These are phyloP conservation scores for Lentithecium fluviatile DNA, from an alignment of 495 filamentous ascomycete species.

Conservation along the genomic window DNA sequence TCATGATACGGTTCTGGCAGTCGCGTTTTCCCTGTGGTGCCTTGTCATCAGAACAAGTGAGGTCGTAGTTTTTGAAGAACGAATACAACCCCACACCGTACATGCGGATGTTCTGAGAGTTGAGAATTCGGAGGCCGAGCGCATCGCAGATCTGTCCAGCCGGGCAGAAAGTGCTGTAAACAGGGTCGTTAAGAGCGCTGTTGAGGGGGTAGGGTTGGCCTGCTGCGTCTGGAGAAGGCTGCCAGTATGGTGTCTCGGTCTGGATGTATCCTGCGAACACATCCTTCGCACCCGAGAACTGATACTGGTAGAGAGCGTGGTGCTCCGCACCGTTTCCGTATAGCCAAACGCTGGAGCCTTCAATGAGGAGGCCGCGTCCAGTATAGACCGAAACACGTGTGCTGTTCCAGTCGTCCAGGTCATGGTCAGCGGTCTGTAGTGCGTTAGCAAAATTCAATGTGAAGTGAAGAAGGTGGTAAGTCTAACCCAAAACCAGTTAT, in stretches of 20 bases:
- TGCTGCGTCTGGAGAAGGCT: constrained; percentile 61
- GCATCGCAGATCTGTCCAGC: constrained; percentile 65
- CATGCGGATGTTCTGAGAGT: constrained; percentile 36
- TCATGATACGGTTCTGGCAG: constrained; percentile 84
- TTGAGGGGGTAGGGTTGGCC: constrained; percentile 76
- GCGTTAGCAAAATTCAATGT: not conserved
- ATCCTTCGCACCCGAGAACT: constrained; percentile 74
- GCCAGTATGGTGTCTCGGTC: constrained; percentile 70
- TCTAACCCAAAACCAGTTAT: constrained; percentile 87
- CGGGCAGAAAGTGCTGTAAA: constrained; percentile 62
- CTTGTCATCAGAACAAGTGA: constrained; percentile 61
- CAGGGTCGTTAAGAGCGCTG: constrained; percentile 71
- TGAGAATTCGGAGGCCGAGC: constrained; percentile 73
- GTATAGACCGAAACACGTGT: constrained; percentile 90
- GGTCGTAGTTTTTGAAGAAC: constrained; percentile 61
- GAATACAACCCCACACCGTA: constrained; percentile 49
- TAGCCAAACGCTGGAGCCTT: constrained; percentile 58
- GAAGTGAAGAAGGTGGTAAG: not conserved
- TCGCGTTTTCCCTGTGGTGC: constrained; percentile 49
- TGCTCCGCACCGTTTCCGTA: constrained; percentile 87
- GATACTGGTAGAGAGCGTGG: constrained; percentile 72
- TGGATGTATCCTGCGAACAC: constrained; percentile 86
- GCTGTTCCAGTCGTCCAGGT: constrained; percentile 73
- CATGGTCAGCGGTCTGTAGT: constrained; percentile 67
- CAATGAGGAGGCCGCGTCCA: constrained; percentile 80